phyloP scores from a whole-genome alignment of 169 alveolate species.

The Besnoitia besnoiti region DNA sequence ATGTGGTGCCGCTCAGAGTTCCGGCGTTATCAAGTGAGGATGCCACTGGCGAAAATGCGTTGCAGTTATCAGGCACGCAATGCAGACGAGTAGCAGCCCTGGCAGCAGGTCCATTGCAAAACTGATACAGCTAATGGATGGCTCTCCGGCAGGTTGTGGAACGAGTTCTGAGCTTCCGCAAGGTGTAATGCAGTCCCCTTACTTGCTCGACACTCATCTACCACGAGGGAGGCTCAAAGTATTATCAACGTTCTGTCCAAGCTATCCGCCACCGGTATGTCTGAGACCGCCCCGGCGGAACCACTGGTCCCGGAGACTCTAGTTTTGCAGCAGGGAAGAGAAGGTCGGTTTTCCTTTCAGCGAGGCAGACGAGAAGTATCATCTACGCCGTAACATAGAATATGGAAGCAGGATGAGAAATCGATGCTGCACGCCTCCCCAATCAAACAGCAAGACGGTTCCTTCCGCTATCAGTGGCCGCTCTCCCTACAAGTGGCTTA shows the following conservation, averaged over 20 bases:
- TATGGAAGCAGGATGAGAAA: neutral
- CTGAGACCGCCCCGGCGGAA: neutral
- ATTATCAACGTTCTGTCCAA: neutral
- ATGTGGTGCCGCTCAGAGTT: neutral
- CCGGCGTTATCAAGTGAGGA: neutral
- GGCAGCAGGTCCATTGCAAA: neutral
- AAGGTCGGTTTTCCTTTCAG: no score
- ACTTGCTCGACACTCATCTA: neutral
- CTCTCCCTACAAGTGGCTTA: neutral
- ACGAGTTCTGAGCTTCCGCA: neutral
- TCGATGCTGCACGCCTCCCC: neutral
- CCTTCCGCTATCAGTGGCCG: neutral
- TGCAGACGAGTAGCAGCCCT: neutral
- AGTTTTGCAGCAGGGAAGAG: neutral
- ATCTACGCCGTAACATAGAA: neutral
- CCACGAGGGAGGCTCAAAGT: neutral
- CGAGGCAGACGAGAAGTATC: no score
- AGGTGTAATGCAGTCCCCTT: neutral
- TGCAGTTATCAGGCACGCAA: no score
- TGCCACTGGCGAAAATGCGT: neutral
- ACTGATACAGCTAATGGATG: neutral
- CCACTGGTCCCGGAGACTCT: neutral
- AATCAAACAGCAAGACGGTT: neutral
- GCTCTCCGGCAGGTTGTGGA: neutral
- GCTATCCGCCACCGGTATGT: neutral